Percentiles rank a stretch among this genome's conserved stretches.
Conservation (phyloP, 345 rosid genomes). For the Turnera subulata region DNA sequence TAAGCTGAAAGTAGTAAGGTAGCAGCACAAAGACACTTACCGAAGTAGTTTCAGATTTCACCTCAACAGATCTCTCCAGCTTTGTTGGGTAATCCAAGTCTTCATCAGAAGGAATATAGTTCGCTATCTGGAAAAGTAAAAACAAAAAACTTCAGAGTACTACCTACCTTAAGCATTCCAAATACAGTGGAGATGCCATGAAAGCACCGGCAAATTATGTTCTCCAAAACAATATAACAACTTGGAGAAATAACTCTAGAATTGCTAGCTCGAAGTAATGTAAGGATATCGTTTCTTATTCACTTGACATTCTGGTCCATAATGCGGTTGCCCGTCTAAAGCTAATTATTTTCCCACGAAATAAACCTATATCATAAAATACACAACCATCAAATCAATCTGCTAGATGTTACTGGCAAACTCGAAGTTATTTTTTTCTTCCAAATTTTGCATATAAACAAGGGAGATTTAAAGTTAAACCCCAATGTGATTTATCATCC, state of each 20-base stretch:
- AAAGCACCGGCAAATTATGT: neutral
- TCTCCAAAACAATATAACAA: conserved; percentile 2
- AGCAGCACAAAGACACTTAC: conserved; percentile 20
- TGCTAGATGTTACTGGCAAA: neutral
- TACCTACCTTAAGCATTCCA: neutral
- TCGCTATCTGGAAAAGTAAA: conserved; percentile 72
- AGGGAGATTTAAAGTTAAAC: too few species aligned
- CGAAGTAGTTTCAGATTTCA: conserved; percentile 42
- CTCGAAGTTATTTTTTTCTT: too few species aligned
- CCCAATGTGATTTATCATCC: too few species aligned
- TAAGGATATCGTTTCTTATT: neutral
- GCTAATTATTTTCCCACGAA: too few species aligned
- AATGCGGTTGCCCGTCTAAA: neutral
- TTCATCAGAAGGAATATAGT: conserved; percentile 65
- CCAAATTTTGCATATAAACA: too few species aligned
- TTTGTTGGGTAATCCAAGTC: conserved; percentile 89
- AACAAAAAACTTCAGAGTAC: neutral
- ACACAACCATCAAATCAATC: neutral
- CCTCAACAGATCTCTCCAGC: conserved; percentile 58
- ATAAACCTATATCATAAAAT: neutral
- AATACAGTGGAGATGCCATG: neutral
- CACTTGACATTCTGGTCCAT: neutral
- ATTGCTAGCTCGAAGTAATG: neutral
- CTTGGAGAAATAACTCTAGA: conserved; percentile 4
- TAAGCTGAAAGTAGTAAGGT: too few species aligned